These are phyloP conservation scores for Vitis riparia DNA, from an alignment of 164 flowering plant genomes.

Conservation along the genomic window DNA sequence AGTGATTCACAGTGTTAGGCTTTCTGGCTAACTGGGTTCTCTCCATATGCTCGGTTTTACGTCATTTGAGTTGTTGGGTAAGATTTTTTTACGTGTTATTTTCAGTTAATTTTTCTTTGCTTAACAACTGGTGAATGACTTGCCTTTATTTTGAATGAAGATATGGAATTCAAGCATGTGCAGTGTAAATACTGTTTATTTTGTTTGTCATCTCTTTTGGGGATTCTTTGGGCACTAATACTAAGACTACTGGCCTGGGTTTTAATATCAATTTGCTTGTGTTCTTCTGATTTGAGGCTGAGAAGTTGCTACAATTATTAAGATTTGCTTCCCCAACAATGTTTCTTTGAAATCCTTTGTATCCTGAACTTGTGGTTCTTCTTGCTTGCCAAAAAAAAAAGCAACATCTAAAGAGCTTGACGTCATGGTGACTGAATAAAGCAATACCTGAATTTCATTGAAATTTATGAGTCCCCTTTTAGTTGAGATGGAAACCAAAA, in stretches of 20 bases:
- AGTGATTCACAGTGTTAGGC: not conserved
- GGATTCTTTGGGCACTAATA: not conserved
- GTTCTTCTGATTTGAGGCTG: too few species aligned
- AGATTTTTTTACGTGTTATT: not conserved
- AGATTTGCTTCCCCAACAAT: too few species aligned
- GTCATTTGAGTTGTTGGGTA: not conserved
- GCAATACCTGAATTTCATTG: not conserved
- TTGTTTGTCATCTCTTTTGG: not conserved
- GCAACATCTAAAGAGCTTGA: not conserved
- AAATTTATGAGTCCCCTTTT: not conserved
- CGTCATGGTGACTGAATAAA: not conserved
- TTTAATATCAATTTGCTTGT: not conserved
- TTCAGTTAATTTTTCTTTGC: not conserved
- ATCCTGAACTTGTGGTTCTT: not conserved
- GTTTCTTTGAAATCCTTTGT: too few species aligned
- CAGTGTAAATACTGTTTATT: not conserved
- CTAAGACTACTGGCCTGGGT: not conserved
- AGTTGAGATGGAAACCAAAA: not conserved
- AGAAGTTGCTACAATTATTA: too few species aligned
- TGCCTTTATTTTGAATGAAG: not conserved
- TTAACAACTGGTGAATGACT: not conserved
- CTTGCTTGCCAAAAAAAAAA: not conserved
- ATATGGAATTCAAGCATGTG: not conserved
- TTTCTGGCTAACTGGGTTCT: not conserved
- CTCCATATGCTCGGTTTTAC: not conserved